Conservation (phyloP, 345 rosid species). For the Eucalyptus curtisii region DNA sequence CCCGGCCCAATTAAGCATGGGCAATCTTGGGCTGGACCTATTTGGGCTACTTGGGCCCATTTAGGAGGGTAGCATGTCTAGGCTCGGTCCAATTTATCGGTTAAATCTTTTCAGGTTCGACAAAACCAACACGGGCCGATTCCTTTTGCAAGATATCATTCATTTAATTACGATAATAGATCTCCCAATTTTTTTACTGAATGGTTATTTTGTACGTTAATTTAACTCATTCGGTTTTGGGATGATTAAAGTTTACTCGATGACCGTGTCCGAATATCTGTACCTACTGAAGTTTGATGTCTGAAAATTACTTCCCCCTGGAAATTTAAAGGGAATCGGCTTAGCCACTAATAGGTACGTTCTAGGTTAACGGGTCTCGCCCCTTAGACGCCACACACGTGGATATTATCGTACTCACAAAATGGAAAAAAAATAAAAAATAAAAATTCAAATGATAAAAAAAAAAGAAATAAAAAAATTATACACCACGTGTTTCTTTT, state of each 20-base stretch:
- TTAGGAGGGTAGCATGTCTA: neutral
- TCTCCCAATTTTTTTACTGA: neutral
- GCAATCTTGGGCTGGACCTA: neutral
- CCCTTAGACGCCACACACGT: neutral
- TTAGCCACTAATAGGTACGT: neutral
- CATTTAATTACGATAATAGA: neutral
- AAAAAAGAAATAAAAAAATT: too few species aligned
- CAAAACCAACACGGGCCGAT: neutral
- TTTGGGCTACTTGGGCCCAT: neutral
- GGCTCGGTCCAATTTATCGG: neutral
- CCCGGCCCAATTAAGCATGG: neutral
- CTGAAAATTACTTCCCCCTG: rapidly evolving
- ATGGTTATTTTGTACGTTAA: rapidly evolving
- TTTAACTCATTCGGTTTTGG: neutral
- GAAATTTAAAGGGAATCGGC: neutral
- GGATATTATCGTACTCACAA: neutral
- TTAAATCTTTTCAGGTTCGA: neutral
- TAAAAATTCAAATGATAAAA: neutral
- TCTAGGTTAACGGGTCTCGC: neutral
- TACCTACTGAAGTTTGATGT: neutral
- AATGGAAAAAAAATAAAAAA: too few species aligned
- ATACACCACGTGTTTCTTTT: too few species aligned
- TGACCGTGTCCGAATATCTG: rapidly evolving
- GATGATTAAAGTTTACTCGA: neutral
- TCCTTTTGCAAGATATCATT: neutral